These are phyloP conservation scores for Phytophthora meadii DNA, from an alignment of 352 stramenopile species.

Conservation along the genomic window DNA sequence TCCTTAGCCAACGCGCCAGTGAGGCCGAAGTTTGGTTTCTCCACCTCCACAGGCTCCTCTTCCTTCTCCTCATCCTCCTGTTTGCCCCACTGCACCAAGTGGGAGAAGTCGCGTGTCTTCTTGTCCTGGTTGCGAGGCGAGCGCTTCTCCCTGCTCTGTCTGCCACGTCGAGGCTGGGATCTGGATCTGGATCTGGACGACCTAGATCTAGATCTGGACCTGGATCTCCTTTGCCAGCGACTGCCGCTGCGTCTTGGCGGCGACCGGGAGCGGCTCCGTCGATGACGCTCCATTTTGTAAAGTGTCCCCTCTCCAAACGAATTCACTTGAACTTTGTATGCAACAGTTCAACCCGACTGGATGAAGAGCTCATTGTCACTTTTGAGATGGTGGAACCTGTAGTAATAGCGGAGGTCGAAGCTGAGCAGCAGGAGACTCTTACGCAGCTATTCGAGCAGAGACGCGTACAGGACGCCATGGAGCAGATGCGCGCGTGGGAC, in stretches of 20 bases:
- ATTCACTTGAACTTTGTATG: slow-evolving; percentile 32
- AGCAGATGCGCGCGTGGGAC: slow-evolving; percentile 47
- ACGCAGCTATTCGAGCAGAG: slow-evolving; percentile 40
- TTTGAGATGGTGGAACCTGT: slow-evolving; percentile 16
- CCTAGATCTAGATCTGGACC: slow-evolving; percentile 17
- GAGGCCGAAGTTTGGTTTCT: slow-evolving; percentile 98
- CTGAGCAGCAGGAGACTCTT: slow-evolving; percentile 25
- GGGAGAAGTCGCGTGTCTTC: slow-evolving; percentile 61
- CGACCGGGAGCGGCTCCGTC: slow-evolving; percentile 19
- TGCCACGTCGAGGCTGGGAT: slow-evolving; percentile 11
- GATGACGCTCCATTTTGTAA: slow-evolving; percentile 18
- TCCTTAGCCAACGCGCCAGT: slow-evolving; percentile 97
- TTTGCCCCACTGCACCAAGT: slow-evolving; percentile 80
- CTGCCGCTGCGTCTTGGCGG: slow-evolving; percentile 21
- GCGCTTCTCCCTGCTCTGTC: not conserved
- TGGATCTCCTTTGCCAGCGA: slow-evolving; percentile 24
- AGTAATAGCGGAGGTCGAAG: not conserved
- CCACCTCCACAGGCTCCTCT: slow-evolving; percentile 71
- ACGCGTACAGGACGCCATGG: slow-evolving; percentile 34
- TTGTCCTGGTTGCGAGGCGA: slow-evolving; percentile 40
- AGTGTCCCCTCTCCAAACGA: slow-evolving; percentile 16
- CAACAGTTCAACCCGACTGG: not conserved
- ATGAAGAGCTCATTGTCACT: slow-evolving; percentile 1
- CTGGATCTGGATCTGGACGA: slow-evolving; percentile 23
- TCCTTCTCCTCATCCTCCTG: slow-evolving; percentile 66